Evolutionary conservation across 129 eudicot species (phyloP), one percentile per base, ranked within the genome.

Genomic region (Ambrosia artemisiifolia): DNA sequence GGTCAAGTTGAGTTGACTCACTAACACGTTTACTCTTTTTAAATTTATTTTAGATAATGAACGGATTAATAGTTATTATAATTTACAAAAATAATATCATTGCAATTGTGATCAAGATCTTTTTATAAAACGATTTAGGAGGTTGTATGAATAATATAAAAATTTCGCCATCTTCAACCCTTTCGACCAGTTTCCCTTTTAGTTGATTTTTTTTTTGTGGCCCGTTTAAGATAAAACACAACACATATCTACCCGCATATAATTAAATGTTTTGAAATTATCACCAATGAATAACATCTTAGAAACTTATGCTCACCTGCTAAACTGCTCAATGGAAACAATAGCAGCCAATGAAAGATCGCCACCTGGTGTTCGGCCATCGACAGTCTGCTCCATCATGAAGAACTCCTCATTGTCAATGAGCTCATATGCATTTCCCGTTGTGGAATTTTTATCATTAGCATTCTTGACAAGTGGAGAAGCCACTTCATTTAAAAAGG

Each of bases 241-340:
- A 60, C 65, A 38, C 64, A 57, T 24, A 57, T 24, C 17, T 5
- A 57, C 64, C 64, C 42, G 13, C 33, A 59, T 59, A 32, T 59
- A 59, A 59, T 30, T 12, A 33, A 34, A n/a, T 35, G 40, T 36
- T 7, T 13, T 14, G 47, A 63, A 63, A n/a, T 63, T 16, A 5
- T 24, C 14, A 63, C 12, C 11, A 55, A 18, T n/a, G 13, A 40
- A 57, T 4, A 16, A 56, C 62, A 53, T 67, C 18, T 47, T 30
- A 84, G 60, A 57, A 51, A 11, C 74, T 72, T 75, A 51, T 5
- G 62, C 30, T 71, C 76, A 90, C 98, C 98, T 83, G 88, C 99
- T 88, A 75, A 94, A 94, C 78, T 90, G 99, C 84, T 94, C 99
- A 75, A 94, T 86, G 51, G 99, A 94, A 67, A 85, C 77, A 69